Conservation (phyloP, 805 yeast species). For the Monosporozyma unispora region DNA sequence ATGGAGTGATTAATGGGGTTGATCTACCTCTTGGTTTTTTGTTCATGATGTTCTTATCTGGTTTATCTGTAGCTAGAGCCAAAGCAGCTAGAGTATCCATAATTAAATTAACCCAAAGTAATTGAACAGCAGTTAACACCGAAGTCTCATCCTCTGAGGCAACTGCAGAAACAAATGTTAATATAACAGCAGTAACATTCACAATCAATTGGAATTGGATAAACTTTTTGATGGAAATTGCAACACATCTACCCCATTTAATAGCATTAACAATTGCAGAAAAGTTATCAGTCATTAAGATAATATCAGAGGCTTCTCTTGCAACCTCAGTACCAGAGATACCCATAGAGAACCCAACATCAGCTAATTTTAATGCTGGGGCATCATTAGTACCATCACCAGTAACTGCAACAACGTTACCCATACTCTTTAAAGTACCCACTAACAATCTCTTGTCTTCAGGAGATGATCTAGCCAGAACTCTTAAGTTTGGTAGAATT, state of each 20-base stretch:
- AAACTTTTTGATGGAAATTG: conserved; percentile 87
- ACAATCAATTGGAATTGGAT: conserved; percentile 96
- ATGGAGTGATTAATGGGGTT: conserved; percentile 69
- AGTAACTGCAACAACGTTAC: conserved; percentile 96
- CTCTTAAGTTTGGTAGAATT: conserved; percentile 67
- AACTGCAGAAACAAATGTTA: conserved; percentile 91
- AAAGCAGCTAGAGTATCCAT: conserved; percentile 98
- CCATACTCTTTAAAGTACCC: conserved; percentile 62
- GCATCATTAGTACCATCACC: conserved; percentile 99
- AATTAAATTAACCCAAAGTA: conserved; percentile 93
- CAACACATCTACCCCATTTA: conserved; percentile 97
- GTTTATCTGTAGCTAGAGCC: conserved; percentile 96
- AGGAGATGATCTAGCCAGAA: conserved; percentile 90
- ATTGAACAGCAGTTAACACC: conserved; percentile 93
- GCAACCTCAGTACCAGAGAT: conserved; percentile 98
- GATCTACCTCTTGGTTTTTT: conserved; percentile 78
- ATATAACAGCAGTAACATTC: conserved; percentile 88
- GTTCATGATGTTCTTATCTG: conserved; percentile 70
- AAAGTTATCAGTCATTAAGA: conserved; percentile 90
- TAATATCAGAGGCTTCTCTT: conserved; percentile 90
- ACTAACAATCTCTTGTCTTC: conserved; percentile 89
- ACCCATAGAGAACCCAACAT: conserved; percentile 98
- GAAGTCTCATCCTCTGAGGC: conserved; percentile 70
- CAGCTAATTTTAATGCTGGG: conserved; percentile 92
- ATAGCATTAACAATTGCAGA: conserved; percentile 92